phyloP scores from a whole-genome alignment of 2,329 filamentous ascomycete genomes.

The Xylariaceae sp. region DNA sequence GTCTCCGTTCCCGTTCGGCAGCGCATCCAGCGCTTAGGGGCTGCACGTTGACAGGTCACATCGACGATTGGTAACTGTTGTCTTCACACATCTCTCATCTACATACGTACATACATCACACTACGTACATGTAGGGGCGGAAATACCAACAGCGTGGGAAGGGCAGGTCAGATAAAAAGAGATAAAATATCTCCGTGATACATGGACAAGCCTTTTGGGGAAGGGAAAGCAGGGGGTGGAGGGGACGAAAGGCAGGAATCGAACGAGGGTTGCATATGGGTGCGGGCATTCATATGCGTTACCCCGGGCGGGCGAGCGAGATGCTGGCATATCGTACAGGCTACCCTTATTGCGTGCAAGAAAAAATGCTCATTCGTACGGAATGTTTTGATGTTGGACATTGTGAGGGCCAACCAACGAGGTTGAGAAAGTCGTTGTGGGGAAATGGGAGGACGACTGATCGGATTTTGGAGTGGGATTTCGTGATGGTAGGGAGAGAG shows the following conservation, averaged over 20 bases:
- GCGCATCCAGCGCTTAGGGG: background rate
- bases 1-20: background rate
- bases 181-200: background rate
- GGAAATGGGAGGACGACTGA: background rate
- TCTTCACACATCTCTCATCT: no score
- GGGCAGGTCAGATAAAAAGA: no score
- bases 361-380: conserved; percentile 3
- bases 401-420: conserved; percentile 12
- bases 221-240: background rate
- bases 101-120: no score
- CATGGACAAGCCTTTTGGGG: background rate
- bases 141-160: background rate
- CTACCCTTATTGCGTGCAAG: conserved; percentile 7
- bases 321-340: background rate
- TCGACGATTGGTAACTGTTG: background rate
- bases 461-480: background rate
- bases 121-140: background rate
- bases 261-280: conserved; percentile 20
- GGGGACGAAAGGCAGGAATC: conserved; percentile 1
- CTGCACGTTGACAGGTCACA: background rate
- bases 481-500: no score
- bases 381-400: conserved; percentile 5
- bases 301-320: conserved; percentile 8
- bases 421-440: no score
- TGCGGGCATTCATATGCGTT: conserved; percentile 12